Base-by-base conservation (phyloP, 2,329 filamentous ascomycete species). In the Corynespora cassiicola region DNA sequence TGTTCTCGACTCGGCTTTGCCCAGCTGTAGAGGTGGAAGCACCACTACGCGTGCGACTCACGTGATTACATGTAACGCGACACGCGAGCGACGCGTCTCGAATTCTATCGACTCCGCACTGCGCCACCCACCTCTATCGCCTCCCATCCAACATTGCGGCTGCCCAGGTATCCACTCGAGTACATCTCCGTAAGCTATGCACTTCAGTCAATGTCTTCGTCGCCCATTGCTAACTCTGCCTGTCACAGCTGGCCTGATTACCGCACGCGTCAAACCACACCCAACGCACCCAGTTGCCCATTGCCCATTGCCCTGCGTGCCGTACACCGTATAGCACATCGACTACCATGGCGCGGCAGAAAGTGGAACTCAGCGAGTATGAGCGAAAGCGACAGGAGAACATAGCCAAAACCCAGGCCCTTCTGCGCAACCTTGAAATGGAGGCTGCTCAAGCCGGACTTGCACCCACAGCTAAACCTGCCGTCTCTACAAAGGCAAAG, bases 381-480 rank as follows among this genome's bases (percentile, higher is more conserved):
- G 91, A 96, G 75, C 84, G 85, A 56, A 84, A 88, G 53, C 80
- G 91, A 1, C 80, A 89, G 11, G 89, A 90, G 45, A 96, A 96
- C 52, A 95, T 95, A 25, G 88, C 86, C 0, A 85, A 88, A 36
- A 94, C 95, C 55, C 86, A 92, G 67, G 88, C 86, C 63, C 77
- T 96, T 0, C 71, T 96, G 0, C 87, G 87, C 43, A 86, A 90
- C 43, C 80, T 95, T 1, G 85, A 87, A 22, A 73, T 81, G 51
- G 80, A 84, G 57, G 78, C 80, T 2, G 81, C 82, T 2, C 80
- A 86, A 1, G 84, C 88, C 0, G 86, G 86, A n/a, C 74, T 87
- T 8, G 87, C 85, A 31, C 74, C 79, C 1, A 67, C 74, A 14
- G 63, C 80, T 1, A 81, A 80, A 38, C 68, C 73, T 21, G 46